These are phyloP conservation scores for Cordyceps javanica DNA, from an alignment of 2,329 filamentous ascomycete genomes.

Conservation along the genomic window DNA sequence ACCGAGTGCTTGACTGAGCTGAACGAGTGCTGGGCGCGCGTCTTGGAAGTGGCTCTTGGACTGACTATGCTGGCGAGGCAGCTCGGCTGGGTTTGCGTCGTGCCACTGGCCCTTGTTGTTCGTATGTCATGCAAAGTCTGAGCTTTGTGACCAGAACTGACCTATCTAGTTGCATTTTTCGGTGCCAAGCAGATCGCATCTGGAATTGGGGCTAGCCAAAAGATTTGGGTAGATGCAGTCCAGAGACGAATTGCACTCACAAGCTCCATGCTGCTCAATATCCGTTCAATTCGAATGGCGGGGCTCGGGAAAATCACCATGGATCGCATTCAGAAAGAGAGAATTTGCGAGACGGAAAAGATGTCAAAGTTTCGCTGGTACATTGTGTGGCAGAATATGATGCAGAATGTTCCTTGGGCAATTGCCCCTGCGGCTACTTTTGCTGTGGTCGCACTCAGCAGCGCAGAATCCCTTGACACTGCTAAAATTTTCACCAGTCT, in stretches of 20 bases:
- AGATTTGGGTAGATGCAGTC: conserved; percentile 16
- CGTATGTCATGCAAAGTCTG: background rate
- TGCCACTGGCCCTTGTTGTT: conserved; percentile 17
- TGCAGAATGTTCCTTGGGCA: conserved; percentile 17
- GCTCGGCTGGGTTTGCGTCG: conserved; percentile 17
- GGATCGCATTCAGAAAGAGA: conserved; percentile 26
- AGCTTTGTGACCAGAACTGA: background rate
- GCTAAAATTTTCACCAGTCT: conserved; percentile 19
- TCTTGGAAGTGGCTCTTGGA: conserved; percentile 17
- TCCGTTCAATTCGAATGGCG: conserved; percentile 36
- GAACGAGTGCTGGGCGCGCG: conserved; percentile 18
- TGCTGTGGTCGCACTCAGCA: conserved; percentile 2
- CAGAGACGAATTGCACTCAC: conserved; percentile 17
- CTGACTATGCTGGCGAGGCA: conserved; percentile 16
- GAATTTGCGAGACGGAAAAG: conserved; percentile 22
- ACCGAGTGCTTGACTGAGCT: conserved; percentile 13
- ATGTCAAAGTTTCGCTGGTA: conserved; percentile 14
- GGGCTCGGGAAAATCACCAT: conserved; percentile 29
- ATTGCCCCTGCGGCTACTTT: conserved; percentile 13
- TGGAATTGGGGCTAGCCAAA: conserved; percentile 15
- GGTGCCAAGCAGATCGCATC: conserved; percentile 15
- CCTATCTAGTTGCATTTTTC: conserved; percentile 10
- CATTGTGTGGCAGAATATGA: conserved; percentile 17
- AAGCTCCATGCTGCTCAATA: conserved; percentile 26
- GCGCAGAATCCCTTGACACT: conserved; percentile 5